Evolutionary conservation across 768 basidiomycete species (phyloP), one percentile per base, ranked within the genome.

Genomic region (Mycena floridula): DNA sequence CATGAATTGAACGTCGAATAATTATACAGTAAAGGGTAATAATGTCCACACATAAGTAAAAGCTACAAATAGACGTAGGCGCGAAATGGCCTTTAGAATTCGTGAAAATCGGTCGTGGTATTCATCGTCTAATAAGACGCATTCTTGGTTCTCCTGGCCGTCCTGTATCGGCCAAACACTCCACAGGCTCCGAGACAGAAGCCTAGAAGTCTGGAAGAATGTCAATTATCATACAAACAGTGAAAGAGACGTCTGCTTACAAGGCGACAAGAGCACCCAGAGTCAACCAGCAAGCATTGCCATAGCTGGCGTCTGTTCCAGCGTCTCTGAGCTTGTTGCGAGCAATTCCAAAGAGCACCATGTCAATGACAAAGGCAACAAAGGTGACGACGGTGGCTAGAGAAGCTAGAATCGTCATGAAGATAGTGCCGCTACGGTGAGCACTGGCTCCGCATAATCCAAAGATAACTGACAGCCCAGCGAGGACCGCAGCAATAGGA

Each of bases 261-360:
- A 92, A 72, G 1, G 87, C 72, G 42, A 77, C 72, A 40, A 86
- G 66, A 1, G 88, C 87, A 45, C 77, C 88, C 36, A 92, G 72
- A 3, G 83, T 84, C 45, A 91, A 56, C 89, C 89, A 93, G 57
- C 80, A 81, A 36, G 85, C 89, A 59, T 88, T 89, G 13, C 88
- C 89, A 63, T 79, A 83, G 50, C 73, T 66, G 3, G 85, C 77
- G 21, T 53, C 41, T 23, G 66, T 57, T 16, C 72, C 75, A 16
- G 64, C 63, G 48, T 74, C 61, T 45, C 73, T 69, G 56, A 85
- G 73, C 35, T 74, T 70, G 50, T 76, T 60, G 46, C 80, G 79
- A 15, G 77, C 78, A 49, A 88, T 75, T 39, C 81, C 82, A 60
- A 85, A 93, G 42, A 93, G 76, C 35, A 77, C 77, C 77, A 90